Conservation (phyloP, 805 yeast genomes). For the Ogataea nitratoaversa region DNA sequence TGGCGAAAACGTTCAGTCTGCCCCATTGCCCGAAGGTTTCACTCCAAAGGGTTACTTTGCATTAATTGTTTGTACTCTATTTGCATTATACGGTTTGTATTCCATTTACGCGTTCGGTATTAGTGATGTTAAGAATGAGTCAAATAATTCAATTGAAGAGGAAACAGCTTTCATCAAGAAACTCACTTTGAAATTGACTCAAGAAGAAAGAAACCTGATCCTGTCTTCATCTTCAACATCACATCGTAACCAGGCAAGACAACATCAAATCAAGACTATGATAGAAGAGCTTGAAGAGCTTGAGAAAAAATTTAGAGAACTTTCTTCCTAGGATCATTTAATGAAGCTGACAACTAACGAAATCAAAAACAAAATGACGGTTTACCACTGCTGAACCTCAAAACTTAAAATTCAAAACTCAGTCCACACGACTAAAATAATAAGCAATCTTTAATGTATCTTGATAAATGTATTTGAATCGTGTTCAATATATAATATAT, state of each 20-base stretch:
- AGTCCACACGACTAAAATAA: too few species aligned
- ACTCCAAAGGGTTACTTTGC: slow-evolving; percentile 69
- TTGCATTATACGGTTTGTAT: slow-evolving; percentile 57
- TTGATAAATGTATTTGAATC: too few species aligned
- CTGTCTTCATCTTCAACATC: slow-evolving; percentile 1
- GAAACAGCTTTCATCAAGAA: slow-evolving; percentile 15
- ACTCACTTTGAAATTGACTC: slow-evolving; percentile 10
- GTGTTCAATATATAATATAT: too few species aligned
- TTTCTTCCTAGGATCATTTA: slow-evolving; percentile 2
- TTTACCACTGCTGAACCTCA: too few species aligned
- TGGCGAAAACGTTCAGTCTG: slow-evolving; percentile 58
- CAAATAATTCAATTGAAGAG: slow-evolving; percentile 11
- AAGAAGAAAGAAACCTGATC: slow-evolving; percentile 9
- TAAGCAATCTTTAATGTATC: too few species aligned
- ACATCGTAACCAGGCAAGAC: not conserved
- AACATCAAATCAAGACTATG: slow-evolving; percentile 11
- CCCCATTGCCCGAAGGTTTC: slow-evolving; percentile 67
- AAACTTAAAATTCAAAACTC: too few species aligned
- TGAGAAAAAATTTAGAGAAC: slow-evolving; percentile 15
- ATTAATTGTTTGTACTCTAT: slow-evolving; percentile 44
- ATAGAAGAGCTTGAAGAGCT: slow-evolving; percentile 21
- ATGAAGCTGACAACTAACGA: too few species aligned
- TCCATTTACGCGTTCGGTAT: slow-evolving; percentile 63
- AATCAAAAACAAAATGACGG: too few species aligned
- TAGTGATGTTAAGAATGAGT: slow-evolving; percentile 51